A percentile compares a stretch with the other conserved stretches of the same genome.
Evolutionary conservation across 108 stramenopile genomes (phyloP).

Genomic region (Nannochloropsis gaditana): DNA sequence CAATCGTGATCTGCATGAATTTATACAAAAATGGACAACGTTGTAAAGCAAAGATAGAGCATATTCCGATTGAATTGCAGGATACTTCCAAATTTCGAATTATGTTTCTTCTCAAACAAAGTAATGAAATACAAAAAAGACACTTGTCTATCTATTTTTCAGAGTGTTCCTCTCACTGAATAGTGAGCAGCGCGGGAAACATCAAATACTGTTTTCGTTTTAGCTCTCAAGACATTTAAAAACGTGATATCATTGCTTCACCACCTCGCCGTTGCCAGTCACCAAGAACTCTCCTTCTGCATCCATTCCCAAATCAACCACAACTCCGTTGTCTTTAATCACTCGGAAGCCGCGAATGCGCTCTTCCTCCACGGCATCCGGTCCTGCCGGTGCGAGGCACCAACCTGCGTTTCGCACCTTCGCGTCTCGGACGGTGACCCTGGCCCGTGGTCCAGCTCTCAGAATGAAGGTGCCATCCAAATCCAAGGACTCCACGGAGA

Average conservation of each 20-base stretch:
- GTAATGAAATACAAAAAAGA: too few relatives aligned
- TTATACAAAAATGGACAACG: too few relatives aligned
- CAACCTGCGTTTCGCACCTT: neutral
- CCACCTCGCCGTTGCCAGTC: neutral
- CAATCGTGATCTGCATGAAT: too few relatives aligned
- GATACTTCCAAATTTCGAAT: too few relatives aligned
- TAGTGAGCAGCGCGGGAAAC: too few relatives aligned
- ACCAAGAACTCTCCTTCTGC: neutral
- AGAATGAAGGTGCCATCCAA: constrained; percentile 6
- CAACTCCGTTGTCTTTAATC: neutral
- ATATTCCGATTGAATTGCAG: too few relatives aligned
- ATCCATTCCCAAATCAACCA: neutral
- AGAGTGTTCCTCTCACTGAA: too few relatives aligned
- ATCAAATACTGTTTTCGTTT: too few relatives aligned
- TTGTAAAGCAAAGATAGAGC: too few relatives aligned
- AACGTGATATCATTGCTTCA: neutral
- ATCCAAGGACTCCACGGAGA: neutral
- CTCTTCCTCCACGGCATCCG: neutral
- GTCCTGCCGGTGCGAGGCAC: neutral
- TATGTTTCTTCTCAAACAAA: too few relatives aligned
- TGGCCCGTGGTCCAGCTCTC: neutral
- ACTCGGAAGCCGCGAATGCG: neutral
- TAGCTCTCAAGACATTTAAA: too few relatives aligned
- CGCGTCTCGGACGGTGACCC: neutral
- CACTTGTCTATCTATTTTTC: too few relatives aligned